Evolutionary conservation across 1,139 yeast genomes (phyloP).

Genomic region (Blastobotrys aristatus): DNA sequence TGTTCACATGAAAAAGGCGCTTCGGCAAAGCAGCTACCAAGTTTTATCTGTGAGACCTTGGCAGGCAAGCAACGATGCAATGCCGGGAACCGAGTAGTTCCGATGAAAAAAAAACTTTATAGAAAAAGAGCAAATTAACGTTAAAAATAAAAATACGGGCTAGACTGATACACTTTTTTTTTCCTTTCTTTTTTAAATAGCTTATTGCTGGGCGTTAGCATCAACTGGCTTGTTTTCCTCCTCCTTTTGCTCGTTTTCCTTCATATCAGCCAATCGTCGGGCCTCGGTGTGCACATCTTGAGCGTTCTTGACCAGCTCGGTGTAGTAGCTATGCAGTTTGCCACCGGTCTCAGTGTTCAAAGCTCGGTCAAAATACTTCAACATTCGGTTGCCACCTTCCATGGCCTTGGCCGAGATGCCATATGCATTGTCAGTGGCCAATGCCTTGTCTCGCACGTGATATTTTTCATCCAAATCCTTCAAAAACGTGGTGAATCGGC

Average conservation of each 20-base stretch:
- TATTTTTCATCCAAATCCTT: conserved; percentile 54
- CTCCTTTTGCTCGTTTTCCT: conserved; percentile 32
- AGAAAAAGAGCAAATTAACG: too few species aligned
- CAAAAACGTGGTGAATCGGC: conserved; percentile 53
- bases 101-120: too few species aligned
- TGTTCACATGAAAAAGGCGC: too few species aligned
- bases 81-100: too few species aligned
- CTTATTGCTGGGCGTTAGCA: not conserved
- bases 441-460: conserved; percentile 51
- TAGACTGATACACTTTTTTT: not conserved
- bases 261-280: conserved; percentile 57
- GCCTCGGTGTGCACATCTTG: conserved; percentile 70
- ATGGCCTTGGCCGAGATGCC: conserved; percentile 36
- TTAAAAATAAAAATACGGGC: too few species aligned
- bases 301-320: conserved; percentile 51
- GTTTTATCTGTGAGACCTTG: too few species aligned
- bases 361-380: conserved; percentile 48
- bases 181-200: too few species aligned
- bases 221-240: not conserved
- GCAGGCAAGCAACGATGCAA: too few species aligned
- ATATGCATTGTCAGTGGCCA: conserved; percentile 40
- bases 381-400: conserved; percentile 37
- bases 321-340: conserved; percentile 49
- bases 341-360: conserved; percentile 43
- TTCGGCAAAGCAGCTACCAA: too few species aligned